phyloP scores from a whole-genome alignment of 768 basidiomycete genomes.

The Dioszegia aurantiaca region DNA sequence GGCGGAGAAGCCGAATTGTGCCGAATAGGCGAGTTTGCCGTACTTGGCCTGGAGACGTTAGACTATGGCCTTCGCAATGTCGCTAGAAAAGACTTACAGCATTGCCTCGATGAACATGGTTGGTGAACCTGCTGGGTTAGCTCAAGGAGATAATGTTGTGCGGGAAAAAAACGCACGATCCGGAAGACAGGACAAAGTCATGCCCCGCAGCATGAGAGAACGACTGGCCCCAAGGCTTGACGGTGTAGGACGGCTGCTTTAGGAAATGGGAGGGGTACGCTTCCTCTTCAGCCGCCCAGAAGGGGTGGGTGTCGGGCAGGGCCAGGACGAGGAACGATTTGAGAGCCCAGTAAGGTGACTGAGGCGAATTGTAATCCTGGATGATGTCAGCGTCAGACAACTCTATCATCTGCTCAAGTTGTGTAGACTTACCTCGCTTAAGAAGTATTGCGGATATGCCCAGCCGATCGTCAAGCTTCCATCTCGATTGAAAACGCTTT shows the following conservation, averaged over 20 bases:
- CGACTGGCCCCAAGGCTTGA: conserved; percentile 35
- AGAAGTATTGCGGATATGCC: conserved; percentile 66
- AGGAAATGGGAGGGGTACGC: conserved; percentile 60
- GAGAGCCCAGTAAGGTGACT: conserved; percentile 75
- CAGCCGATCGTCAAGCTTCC: conserved; percentile 71
- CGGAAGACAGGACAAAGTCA: conserved; percentile 68
- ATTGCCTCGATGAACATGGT: conserved; percentile 11
- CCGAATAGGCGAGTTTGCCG: conserved; percentile 70
- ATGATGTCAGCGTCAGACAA: conserved; percentile 4
- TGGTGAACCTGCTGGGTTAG: neutral
- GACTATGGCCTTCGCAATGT: neutral
- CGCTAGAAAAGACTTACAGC: neutral
- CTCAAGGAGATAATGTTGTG: conserved; percentile 46
- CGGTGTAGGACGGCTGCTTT: conserved; percentile 22
- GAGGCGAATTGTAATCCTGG: conserved; percentile 51
- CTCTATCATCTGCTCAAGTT: neutral
- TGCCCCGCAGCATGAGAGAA: conserved; percentile 53
- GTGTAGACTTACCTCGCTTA: conserved; percentile 55
- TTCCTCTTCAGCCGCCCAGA: conserved; percentile 66
- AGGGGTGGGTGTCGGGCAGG: conserved; percentile 65
- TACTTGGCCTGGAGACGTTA: conserved; percentile 58
- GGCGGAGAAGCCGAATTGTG: conserved; percentile 71
- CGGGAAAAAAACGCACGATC: conserved; percentile 54
- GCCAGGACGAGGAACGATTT: conserved; percentile 68
- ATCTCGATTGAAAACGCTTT: conserved; percentile 57